Evolutionary conservation across 2,329 filamentous ascomycete species (phyloP), one percentile per base, ranked within the genome.

Genomic region (Beauveria brongniartii): DNA sequence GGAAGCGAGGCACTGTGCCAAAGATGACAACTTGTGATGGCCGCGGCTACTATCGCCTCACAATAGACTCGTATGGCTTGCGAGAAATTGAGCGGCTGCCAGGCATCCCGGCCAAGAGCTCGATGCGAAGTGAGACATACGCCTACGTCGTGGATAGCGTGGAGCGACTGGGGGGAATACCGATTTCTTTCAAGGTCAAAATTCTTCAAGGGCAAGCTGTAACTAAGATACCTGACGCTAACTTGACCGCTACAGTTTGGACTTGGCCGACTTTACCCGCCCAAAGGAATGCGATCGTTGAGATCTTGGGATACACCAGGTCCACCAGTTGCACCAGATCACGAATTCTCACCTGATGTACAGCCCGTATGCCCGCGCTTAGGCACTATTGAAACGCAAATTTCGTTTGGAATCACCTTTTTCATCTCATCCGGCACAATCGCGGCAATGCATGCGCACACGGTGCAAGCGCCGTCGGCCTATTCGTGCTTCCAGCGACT

Each of bases 391-490:
- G 56, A 59, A 52, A 59, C 56, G 14, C 18, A 37, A 8, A 43
- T 44, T 6, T 59, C 56, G 10, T 59, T 59, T 52, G 56, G 56
- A 24, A 52, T 59, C 24, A 59, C 56, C 20, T 59, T 59, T 46
- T 59, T 59, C 56, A 59, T 59, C 5, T 59, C 47, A 3, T 59
- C 56, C 16, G 56, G 56, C 37, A 28, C 50, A 8, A 59, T 59
- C 18, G 56, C 56, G 26, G 56, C 56, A n/a, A 59, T 59, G 3
- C 56, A 59, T 28, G 56, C 56, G 8, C 56, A 59, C 26, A 59
- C 56, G 9, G 12, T 30, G 37, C 56, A 59, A 9, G 56, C 56
- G 22, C 56, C 56, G 47, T 52, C 56, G 3, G 56, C 56, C 10
- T 59, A 52, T 40, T 37, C 56, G 18, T 59, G 56, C 46, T 59